phyloP scores from a whole-genome alignment of 495 filamentous ascomycete species.

The Penicillium tannophilum region DNA sequence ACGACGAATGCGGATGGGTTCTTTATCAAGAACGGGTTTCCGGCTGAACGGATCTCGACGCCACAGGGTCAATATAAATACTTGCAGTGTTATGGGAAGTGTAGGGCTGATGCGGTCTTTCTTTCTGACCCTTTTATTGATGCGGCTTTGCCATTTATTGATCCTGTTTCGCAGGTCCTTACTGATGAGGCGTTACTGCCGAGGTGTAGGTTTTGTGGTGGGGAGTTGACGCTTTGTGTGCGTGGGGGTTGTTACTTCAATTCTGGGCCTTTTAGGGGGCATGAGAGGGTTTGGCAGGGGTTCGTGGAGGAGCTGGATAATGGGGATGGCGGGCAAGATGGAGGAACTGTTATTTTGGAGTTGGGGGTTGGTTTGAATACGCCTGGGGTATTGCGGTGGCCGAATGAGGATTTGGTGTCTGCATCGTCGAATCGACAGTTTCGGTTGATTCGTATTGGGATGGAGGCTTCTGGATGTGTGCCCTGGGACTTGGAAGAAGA shows the following conservation, averaged over 20 bases:
- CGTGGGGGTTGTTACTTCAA: slow-evolving; percentile 29
- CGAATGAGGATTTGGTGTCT: slow-evolving; percentile 29
- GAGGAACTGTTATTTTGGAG: slow-evolving; percentile 24
- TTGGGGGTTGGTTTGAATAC: slow-evolving; percentile 33
- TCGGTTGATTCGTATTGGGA: slow-evolving; percentile 25
- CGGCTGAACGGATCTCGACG: slow-evolving; percentile 17
- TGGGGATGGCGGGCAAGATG: background rate
- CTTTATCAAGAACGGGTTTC: slow-evolving; percentile 28
- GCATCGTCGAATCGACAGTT: slow-evolving; percentile 9
- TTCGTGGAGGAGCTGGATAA: slow-evolving; percentile 14
- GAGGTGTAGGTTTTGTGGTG: slow-evolving; percentile 22
- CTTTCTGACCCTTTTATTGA: slow-evolving; percentile 20
- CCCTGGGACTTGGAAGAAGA: slow-evolving; percentile 28
- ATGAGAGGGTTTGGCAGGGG: slow-evolving; percentile 17
- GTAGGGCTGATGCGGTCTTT: slow-evolving; percentile 24
- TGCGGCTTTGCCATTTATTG: slow-evolving; percentile 22
- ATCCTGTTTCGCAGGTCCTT: slow-evolving; percentile 21
- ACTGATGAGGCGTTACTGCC: slow-evolving; percentile 22
- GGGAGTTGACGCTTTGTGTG: slow-evolving; percentile 25
- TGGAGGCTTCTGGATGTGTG: slow-evolving; percentile 29
- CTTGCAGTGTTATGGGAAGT: slow-evolving; percentile 27
- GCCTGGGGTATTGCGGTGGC: slow-evolving; percentile 29
- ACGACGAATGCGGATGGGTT: slow-evolving; percentile 30
- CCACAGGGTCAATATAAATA: slow-evolving; percentile 28
- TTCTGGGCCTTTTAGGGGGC: slow-evolving; percentile 14